A percentile compares a stretch with the other conserved stretches of the same genome.
phyloP scores from a whole-genome alignment of 1,284 basidiomycete species.

The Wallemia hederae region DNA sequence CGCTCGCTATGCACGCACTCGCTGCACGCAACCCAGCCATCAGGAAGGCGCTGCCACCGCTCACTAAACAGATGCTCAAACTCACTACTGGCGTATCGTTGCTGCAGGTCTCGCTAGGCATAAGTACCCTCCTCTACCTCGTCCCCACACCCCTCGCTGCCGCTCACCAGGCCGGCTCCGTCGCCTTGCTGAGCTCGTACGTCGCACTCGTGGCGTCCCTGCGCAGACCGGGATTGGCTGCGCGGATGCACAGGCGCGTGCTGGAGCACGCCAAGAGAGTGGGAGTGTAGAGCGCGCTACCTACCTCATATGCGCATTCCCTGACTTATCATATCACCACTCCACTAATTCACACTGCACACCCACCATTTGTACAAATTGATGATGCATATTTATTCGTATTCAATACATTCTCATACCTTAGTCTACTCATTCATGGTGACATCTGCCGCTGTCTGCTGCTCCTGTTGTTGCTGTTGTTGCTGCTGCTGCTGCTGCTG shows the following conservation, averaged over 20 bases:
- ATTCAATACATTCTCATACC: no score
- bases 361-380: no score
- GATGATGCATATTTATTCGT: no score
- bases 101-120: conserved; percentile 62
- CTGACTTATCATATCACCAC: no score
- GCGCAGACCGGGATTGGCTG: conserved; percentile 36
- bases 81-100: conserved; percentile 55
- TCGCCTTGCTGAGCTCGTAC: conserved; percentile 59
- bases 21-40: conserved; percentile 23
- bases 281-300: not conserved
- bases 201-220: conserved; percentile 44
- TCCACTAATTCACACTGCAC: no score
- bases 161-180: conserved; percentile 77
- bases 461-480: not conserved
- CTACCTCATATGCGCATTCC: no score
- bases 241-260: conserved; percentile 12
- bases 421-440: conserved; percentile 4
- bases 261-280: not conserved
- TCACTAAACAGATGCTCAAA: conserved; percentile 30
- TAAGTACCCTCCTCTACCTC: conserved; percentile 70
- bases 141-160: conserved; percentile 80
- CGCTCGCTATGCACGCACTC: conserved; percentile 33
- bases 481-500: not conserved
- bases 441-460: conserved; percentile 3
- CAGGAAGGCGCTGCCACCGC: conserved; percentile 33